Percentiles rank a stretch among this genome's conserved stretches.
Conservation (phyloP, 495 filamentous ascomycete genomes). For the Physcia stellaris region DNA sequence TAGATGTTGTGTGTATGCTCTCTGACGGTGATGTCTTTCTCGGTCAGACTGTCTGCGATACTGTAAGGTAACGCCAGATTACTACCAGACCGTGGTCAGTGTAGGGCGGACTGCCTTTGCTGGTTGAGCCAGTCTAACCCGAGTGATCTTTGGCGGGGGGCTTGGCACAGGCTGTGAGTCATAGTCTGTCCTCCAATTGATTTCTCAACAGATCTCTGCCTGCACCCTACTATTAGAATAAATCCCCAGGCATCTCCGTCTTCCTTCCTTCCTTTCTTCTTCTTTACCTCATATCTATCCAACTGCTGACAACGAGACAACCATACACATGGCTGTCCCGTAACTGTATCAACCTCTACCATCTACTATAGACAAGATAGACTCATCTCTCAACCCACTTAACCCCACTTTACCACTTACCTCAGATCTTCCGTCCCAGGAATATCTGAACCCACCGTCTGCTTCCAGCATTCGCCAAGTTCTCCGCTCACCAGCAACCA, state of each 20-base stretch:
- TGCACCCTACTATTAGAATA: too few relatives aligned
- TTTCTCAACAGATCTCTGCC: too few relatives aligned
- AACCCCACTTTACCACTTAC: conserved; percentile 11
- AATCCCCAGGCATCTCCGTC: too few relatives aligned
- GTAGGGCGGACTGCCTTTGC: too few relatives aligned
- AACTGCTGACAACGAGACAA: conserved; percentile 11
- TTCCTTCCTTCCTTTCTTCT: conserved; percentile 2
- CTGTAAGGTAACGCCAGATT: too few relatives aligned
- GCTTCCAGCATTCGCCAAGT: conserved; percentile 11
- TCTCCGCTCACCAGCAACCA: conserved; percentile 17
- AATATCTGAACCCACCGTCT: conserved; percentile 13
- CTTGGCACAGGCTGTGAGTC: too few relatives aligned
- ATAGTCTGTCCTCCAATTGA: not conserved
- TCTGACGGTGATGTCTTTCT: too few relatives aligned
- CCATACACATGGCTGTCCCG: conserved; percentile 18
- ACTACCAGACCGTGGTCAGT: too few relatives aligned
- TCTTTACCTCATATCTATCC: conserved; percentile 2
- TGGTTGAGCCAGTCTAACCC: too few relatives aligned
- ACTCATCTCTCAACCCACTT: not conserved
- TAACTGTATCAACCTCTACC: conserved; percentile 1
- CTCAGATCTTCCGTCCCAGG: conserved; percentile 17
- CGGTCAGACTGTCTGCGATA: too few relatives aligned
- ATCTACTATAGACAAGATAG: conserved; percentile 11
- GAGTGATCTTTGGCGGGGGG: too few relatives aligned
- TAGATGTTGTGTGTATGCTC: too few relatives aligned